Base-by-base conservation (phyloP, 2,329 filamentous ascomycete species). In the Penicillium sp. region DNA sequence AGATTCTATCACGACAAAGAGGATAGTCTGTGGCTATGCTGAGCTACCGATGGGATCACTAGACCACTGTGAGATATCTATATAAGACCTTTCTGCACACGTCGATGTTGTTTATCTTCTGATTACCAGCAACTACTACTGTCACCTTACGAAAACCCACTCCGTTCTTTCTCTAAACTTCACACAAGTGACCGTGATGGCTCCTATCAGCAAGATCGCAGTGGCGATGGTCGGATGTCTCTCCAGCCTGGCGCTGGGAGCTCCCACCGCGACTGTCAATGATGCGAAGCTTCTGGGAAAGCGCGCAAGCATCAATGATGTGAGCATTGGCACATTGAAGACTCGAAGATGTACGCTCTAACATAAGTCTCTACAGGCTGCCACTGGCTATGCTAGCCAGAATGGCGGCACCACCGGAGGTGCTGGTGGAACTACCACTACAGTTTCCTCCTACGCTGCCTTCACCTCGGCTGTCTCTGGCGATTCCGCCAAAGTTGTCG, bases 321-420 rank as follows among this genome's bases (percentile, higher is more conserved):
- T 68, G 42, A 45, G 64, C 48, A 39, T 41, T n/a, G n/a, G 42
- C 21, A 4, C 36, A 4, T 2, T 10, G 9, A 16, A 22, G 4
- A 11, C 13, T 34, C 1, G 16, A 34, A 16, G 27, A 14, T 29
- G 2, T 0, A 36, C 3, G 10, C 3, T 24, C 11, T 27, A 22
- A 16, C 22, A 21, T 31, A 40, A 21, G 7, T 38, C 6, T 5
- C 11, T 14, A 24, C 21, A 69, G 62, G 56, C 57, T 18, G 67
- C 67, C 27, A 67, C 71, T 41, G 80, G 79, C 27, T 82, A 77
- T 61, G 78, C 75, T 43, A 77, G 74, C 18, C 61, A 74, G 57
- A 81, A 81, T 50, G 78, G 76, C 38, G 78, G 80, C 48, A 84
- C 82, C 3, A 84, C 76, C 5, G 83, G 82, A 49, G 82, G 83